phyloP scores from a whole-genome alignment of 108 stramenopile species.

The Skeletonema tropicum region DNA sequence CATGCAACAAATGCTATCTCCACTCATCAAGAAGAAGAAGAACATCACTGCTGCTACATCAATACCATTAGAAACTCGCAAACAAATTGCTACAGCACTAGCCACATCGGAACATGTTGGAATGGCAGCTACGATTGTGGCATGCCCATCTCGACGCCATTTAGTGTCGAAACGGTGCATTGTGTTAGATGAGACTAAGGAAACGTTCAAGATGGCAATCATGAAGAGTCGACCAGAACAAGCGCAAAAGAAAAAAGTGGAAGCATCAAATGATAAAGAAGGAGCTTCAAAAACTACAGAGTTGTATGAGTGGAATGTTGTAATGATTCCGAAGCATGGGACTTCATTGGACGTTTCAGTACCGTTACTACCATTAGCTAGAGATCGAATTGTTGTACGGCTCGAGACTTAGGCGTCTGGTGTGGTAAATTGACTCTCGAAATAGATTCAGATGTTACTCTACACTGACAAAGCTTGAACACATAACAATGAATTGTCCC shows the following conservation, averaged over 20 bases:
- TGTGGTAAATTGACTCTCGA: too few species aligned
- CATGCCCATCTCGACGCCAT: conserved; percentile 44
- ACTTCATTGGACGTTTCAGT: conserved; percentile 32
- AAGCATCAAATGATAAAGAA: background rate
- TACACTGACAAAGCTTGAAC: background rate
- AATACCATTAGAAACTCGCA: conserved; percentile 10
- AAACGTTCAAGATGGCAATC: conserved; percentile 36
- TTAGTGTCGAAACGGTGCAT: conserved; percentile 23
- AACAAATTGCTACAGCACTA: conserved; percentile 12
- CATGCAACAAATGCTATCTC: conserved; percentile 15
- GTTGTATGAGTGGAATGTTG: conserved; percentile 28
- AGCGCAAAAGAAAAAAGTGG: conserved; percentile 1
- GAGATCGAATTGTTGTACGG: background rate
- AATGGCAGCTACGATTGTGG: conserved; percentile 33
- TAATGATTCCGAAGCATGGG: conserved; percentile 33
- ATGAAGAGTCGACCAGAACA: background rate
- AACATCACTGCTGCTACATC: background rate
- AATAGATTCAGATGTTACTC: background rate
- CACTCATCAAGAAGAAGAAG: conserved; percentile 13
- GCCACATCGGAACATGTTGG: conserved; percentile 41
- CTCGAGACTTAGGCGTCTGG: background rate
- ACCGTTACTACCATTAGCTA: background rate
- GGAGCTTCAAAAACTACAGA: background rate
- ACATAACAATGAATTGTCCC: too few species aligned
- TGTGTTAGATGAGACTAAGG: conserved; percentile 40